Conservation (phyloP, 345 rosid species). For the Eucalyptus pauciflora region DNA sequence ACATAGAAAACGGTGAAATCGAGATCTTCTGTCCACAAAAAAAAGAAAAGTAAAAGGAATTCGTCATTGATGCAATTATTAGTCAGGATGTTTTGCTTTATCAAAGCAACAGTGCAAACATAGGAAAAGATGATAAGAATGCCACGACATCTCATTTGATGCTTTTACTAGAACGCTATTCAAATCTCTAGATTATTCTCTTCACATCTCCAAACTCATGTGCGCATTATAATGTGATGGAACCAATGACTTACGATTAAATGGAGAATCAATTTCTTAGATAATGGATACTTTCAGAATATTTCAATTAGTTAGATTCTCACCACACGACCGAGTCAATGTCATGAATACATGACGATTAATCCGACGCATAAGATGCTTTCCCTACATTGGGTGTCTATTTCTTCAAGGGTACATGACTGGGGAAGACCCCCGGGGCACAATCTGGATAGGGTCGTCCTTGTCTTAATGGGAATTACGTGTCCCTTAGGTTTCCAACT, state of each 20-base stretch:
- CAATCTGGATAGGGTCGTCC: not conserved
- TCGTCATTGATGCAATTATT: not conserved
- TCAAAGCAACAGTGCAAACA: not conserved
- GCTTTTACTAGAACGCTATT: too few species aligned
- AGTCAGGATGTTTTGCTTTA: not conserved
- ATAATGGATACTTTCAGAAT: rapidly evolving
- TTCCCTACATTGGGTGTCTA: not conserved
- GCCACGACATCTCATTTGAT: not conserved
- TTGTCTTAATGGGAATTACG: not conserved
- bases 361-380: not conserved
- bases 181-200: not conserved
- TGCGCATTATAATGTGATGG: not conserved
- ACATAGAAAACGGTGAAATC: not conserved
- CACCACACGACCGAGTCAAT: not conserved
- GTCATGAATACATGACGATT: not conserved
- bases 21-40: not conserved
- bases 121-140: not conserved
- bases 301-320: not conserved
- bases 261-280: not conserved
- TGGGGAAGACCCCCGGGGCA: not conserved
- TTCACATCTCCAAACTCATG: rapidly evolving
- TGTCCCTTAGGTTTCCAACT: not conserved
- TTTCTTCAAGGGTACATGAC: not conserved
- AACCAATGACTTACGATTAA: not conserved
- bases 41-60: not conserved